A percentile compares a stretch with the other conserved stretches of the same genome.
phyloP scores from a whole-genome alignment of 345 rosid species.

The Citrus trifoliata region DNA sequence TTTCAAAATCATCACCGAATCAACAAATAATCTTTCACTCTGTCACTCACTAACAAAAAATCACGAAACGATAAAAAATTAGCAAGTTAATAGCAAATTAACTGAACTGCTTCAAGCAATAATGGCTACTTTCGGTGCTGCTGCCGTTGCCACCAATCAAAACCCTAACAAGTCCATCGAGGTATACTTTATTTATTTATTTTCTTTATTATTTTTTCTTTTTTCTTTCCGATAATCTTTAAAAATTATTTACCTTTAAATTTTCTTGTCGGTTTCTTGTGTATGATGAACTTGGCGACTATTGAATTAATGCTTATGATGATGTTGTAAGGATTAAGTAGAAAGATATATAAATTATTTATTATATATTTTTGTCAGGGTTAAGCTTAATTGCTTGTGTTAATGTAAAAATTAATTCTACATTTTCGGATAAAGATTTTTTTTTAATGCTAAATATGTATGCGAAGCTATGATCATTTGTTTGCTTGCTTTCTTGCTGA shows the following conservation, averaged over 20 bases:
- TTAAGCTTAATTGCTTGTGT: not conserved
- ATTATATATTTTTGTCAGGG: not conserved
- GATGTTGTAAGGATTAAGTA: too few species aligned
- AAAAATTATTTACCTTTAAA: not conserved
- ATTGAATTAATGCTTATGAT: not conserved
- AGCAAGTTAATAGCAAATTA: not conserved
- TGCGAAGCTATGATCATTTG: not conserved
- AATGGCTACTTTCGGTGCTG: constrained; percentile 64
- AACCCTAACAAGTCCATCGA: constrained; percentile 86
- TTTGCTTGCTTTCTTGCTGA: not conserved
- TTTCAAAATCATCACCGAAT: not conserved
- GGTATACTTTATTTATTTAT: constrained; percentile 29
- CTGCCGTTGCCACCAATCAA: constrained; percentile 32
- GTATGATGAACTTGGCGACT: not conserved
- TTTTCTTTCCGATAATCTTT: not conserved
- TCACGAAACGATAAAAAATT: too few species aligned
- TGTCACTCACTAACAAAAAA: too few species aligned
- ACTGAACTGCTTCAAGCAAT: constrained; percentile 20
- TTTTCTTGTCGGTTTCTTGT: not conserved
- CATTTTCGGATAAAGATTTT: not conserved
- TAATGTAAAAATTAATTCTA: not conserved
- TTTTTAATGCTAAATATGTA: not conserved
- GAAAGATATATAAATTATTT: not conserved
- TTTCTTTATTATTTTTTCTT: not conserved
- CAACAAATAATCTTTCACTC: too few species aligned